Evolutionary conservation across 495 filamentous ascomycete species (phyloP), one percentile per base, ranked within the genome.

Genomic region (Paragyromitra xinjiangensis): DNA sequence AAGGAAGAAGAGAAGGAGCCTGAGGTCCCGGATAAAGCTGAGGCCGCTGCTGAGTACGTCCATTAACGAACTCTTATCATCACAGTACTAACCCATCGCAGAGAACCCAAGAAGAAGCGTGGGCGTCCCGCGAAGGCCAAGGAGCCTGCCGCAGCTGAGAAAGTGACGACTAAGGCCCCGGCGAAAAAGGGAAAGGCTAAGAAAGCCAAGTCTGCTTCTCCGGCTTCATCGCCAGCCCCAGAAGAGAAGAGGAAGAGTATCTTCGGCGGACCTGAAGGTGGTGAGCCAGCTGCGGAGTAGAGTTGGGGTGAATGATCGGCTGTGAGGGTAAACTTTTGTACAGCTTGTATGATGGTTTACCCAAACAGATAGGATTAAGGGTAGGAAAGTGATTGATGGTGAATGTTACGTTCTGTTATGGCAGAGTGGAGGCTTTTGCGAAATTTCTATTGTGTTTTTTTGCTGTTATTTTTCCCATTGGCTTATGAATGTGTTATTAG

Each of bases 31-130:
- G 64, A 66, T 39, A 69, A 68, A 37, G 22, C 51, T 16, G 77
- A 73, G n/a, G 72, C 22, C 9, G 26, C 68, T 22, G 26, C 62
- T 42, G 68, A 74, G 74, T 80, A 68, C 6, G 50, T 48, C 1
- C 37, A 19, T 4, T 12, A 65, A 11, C 19, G 1, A 45, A 6
- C 0, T 8, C 8, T n/a, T 45, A 26, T 1, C 29, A 45, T 26
- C 26, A 8, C 1, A 1, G 22, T n/a, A 44, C 62, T 77, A 61
- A 77, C 40, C 34, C 19, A 22, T 19, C 40, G 69, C 16, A 78
- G 75, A 40, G 75, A 80, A 59, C 78, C 78, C 22, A 80, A 80
- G 78, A 80, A 80, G 56, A 80, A 80, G 40, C 75, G 78, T 19
- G 78, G 78, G 24, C 74, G 78, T 8, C 78, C 78, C 3, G 69